Evolutionary conservation across 1,284 basidiomycete species (phyloP), one percentile per base, ranked within the genome.

Genomic region (Vanrija humicola): DNA sequence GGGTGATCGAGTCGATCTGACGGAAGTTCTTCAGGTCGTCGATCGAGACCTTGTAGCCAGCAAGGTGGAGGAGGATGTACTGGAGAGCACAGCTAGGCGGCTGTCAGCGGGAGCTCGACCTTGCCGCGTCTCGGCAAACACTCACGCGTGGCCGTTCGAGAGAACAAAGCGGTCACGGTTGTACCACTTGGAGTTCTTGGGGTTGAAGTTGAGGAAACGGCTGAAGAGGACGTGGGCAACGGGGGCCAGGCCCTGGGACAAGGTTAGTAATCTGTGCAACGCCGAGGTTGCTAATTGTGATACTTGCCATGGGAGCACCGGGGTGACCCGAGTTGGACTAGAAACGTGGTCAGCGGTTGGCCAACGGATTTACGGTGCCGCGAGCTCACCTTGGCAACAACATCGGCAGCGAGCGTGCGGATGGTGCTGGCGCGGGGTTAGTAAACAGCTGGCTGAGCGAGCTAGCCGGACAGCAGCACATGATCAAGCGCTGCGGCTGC

Each of bases 241-340:
- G 29, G 91, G 90, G 18, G 91, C 90, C 87, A 93, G 85, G 66
- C 90, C 73, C 64, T 66, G 29, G 15, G 43, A 38, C n/a, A 18
- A 29, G 16, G 43, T 54, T 8, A 55, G 52, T 14, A 39, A 21
- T 16, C 42, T 18, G 39, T 55, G 60, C 62, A 45, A 9, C n/a
- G 39, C 39, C 18, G 34, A 10, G 16, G 21, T 18, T 18, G 38
- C 21, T 34, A 8, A 44, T 21, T 8, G 28, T 23, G 50, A 2
- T 56, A 70, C 78, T 72, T 68, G 67, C 79, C 89, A 94, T 87
- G 52, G 91, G 91, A 47, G 90, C 91, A 78, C 90, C 89, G 58
- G 90, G 90, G 79, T 93, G 90, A 60, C 90, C 90, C 67, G 90
- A 93, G 84, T 95, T 95, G 70, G 91, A 86, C 79, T 90, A 84